Percentiles rank a stretch among this genome's conserved stretches.
Conservation (phyloP, 2,329 filamentous ascomycete species). For the Hypoxylon sp. region DNA sequence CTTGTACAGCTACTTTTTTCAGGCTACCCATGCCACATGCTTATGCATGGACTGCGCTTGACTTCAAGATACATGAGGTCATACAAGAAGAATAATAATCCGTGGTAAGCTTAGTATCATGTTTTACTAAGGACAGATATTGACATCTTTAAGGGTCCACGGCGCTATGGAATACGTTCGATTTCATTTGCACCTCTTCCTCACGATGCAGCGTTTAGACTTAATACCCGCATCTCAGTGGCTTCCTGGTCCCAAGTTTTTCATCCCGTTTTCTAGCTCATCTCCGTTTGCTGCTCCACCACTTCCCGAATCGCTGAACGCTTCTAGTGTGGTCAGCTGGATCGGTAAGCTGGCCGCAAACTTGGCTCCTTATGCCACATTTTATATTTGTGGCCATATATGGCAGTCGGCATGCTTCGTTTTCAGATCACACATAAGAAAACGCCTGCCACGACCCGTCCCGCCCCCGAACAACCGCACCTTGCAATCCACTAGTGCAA, state of each 20-base stretch:
- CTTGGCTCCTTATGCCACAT: constrained; percentile 64
- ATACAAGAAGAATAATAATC: constrained; percentile 21
- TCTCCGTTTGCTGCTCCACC: constrained; percentile 67
- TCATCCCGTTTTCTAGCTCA: constrained; percentile 67
- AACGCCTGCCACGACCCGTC: constrained; percentile 56
- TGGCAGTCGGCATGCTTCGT: constrained; percentile 56
- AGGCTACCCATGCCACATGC: constrained; percentile 60
- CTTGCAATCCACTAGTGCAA: constrained; percentile 15
- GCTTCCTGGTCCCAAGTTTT: constrained; percentile 65
- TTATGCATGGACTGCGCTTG: constrained; percentile 55
- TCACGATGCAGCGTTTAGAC: constrained; percentile 67
- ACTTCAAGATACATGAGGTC: constrained; percentile 42
- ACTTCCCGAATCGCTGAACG: constrained; percentile 57
- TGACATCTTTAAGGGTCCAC: constrained; percentile 47
- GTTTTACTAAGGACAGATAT: constrained; percentile 7
- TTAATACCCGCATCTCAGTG: constrained; percentile 60
- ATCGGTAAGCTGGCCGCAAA: constrained; percentile 59
- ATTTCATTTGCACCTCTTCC: constrained; percentile 67
- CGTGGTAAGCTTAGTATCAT: constrained; percentile 50
- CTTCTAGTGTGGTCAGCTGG: constrained; percentile 62
- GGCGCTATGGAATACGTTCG: constrained; percentile 58
- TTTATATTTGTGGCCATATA: constrained; percentile 61
- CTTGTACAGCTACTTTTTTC: constrained; percentile 55
- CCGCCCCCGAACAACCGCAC: constrained; percentile 26
- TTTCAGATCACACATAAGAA: constrained; percentile 60